Percentiles rank a stretch among this genome's conserved stretches.
These are phyloP conservation scores for Phaeosphaeria sp. DNA, from an alignment of 2,329 filamentous ascomycete species.

Conservation along the genomic window DNA sequence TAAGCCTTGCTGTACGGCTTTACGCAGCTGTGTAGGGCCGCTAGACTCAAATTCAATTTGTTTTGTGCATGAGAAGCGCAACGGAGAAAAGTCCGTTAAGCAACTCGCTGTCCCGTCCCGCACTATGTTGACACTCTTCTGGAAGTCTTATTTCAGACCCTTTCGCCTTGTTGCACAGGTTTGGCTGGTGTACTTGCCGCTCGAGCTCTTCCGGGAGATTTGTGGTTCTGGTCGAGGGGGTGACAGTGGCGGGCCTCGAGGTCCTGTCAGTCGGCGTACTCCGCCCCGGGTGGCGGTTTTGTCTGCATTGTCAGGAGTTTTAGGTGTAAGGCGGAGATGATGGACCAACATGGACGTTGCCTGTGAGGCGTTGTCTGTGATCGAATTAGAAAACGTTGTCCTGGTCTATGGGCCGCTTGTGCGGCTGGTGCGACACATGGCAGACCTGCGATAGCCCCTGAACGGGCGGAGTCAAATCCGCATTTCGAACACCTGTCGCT, in stretches of 20 bases:
- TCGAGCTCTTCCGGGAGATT: not conserved
- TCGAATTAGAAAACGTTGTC: not conserved
- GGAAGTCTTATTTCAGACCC: not conserved
- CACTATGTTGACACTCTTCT: not conserved
- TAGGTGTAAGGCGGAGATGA: not conserved
- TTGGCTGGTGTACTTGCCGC: not conserved
- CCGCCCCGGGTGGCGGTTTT: not conserved
- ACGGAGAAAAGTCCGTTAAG: not conserved
- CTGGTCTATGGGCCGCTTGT: not conserved
- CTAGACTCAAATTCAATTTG: not conserved
- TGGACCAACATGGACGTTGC: not conserved
- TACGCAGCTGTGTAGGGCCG: not conserved
- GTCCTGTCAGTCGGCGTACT: not conserved
- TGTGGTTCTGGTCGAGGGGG: not conserved
- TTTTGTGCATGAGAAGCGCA: not conserved
- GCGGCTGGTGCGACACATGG: not conserved
- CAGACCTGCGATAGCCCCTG: not conserved
- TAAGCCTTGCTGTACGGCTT: not conserved
- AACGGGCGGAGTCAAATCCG: not conserved
- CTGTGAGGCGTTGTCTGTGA: not conserved
- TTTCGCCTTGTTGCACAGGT: not conserved
- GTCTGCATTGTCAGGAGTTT: not conserved
- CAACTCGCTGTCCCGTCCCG: not conserved
- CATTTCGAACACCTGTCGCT: not conserved
- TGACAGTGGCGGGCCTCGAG: not conserved